phyloP scores from a whole-genome alignment of 2,329 filamentous ascomycete species.

The Huntiella omanensis region DNA sequence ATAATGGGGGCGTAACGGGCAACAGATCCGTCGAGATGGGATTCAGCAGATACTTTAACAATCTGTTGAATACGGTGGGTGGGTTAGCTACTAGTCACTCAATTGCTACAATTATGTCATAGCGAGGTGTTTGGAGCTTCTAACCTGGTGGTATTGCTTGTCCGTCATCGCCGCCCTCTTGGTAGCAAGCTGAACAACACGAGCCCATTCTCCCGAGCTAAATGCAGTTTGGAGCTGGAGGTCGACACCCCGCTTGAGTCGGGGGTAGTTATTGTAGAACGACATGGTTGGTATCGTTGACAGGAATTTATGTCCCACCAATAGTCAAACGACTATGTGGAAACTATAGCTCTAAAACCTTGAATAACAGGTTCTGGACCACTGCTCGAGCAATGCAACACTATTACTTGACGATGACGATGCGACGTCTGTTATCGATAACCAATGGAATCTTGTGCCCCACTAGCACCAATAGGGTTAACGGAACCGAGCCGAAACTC shows the following conservation, averaged over 20 bases:
- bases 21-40: slow-evolving; percentile 2
- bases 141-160: slow-evolving; percentile 37
- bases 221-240: slow-evolving; percentile 37
- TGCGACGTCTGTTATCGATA: too few species aligned
- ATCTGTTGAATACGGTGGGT: slow-evolving; percentile 1
- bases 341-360: too few species aligned
- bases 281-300: slow-evolving; percentile 1
- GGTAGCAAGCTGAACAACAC: slow-evolving; percentile 31
- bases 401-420: too few species aligned
- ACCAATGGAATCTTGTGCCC: too few species aligned
- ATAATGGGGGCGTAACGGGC: slow-evolving; percentile 5
- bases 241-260: slow-evolving; percentile 31
- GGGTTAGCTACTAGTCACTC: neutral
- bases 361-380: too few species aligned
- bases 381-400: too few species aligned
- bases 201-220: slow-evolving; percentile 32
- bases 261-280: slow-evolving; percentile 14
- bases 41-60: slow-evolving; percentile 4
- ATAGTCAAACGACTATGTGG: too few species aligned
- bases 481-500: too few species aligned
- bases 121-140: slow-evolving; percentile 2
- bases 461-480: too few species aligned
- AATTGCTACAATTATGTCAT: neutral
- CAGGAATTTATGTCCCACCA: too few species aligned
- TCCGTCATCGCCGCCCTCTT: slow-evolving; percentile 27